Base-by-base conservation (phyloP, 2,329 filamentous ascomycete species). In the Fusarium goolgardi region DNA sequence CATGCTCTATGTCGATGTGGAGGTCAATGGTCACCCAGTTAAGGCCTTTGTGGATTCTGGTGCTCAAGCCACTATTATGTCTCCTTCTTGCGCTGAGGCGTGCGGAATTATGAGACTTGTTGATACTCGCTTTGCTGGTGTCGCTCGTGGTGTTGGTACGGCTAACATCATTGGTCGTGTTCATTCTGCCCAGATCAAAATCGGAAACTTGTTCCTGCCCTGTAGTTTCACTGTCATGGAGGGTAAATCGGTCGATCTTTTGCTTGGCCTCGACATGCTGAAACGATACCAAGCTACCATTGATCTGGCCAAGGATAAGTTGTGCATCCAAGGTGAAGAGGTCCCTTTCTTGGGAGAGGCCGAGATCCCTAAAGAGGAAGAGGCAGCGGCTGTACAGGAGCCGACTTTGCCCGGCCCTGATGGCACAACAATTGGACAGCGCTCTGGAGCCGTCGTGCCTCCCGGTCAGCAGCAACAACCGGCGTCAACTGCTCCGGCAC, bases 151-250 rank as follows among this genome's bases (percentile, higher is more conserved):
- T 67, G 96, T 99, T 4, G 96, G 96, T 55, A 98, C 96, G 1
- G 96, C 96, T 25, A 91, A 90, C 59, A 98, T 99, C 72, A 90
- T 99, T 21, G 96, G 96, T 32, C 92, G 96, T 53, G 96, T 99
- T 5, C 96, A 99, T 79, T 93, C 93, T 23, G 96, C 96, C 12
- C 93, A 95, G 79, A 96, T 99, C 79, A 95, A 93, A 79, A 96
- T 99, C 71, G 96, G 95, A 54, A 88, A 86, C 41, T 87, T 95
- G 65, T 94, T 93, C 76, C 84, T 99, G 71, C 91, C 95, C 4
- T 98, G 94, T 81, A 96, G 94, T 62, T 99, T 99, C 79, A 99
- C 96, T 5, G 96, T 99, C 75, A 99, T 99, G 96, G 96, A 99
- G 81, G 96, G 96, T 69, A 99, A 98, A 80, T 90, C 93, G 53